These are phyloP conservation scores for Orobanche coerulescens DNA, from an alignment of 257 asterid species.

Conservation along the genomic window DNA sequence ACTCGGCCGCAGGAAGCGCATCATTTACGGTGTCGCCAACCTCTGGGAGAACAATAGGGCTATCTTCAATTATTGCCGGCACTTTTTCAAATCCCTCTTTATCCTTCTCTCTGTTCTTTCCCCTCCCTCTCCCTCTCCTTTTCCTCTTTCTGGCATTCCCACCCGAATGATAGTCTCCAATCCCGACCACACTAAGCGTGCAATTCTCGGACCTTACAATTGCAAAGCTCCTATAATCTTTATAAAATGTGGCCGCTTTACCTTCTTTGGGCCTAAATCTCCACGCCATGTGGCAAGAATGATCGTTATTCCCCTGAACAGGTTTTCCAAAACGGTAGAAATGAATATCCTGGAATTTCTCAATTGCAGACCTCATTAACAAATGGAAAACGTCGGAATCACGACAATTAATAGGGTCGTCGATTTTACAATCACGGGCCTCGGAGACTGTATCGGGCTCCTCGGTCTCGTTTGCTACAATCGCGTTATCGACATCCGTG, in stretches of 20 bases:
- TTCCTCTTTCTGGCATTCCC: slow-evolving; percentile 76
- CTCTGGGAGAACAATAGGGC: slow-evolving; percentile 50
- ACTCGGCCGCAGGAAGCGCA: slow-evolving; percentile 63
- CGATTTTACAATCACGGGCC: slow-evolving; percentile 34
- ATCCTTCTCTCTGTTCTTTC: slow-evolving; percentile 31
- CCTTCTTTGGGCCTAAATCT: slow-evolving; percentile 95
- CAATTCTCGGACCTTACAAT: slow-evolving; percentile 54
- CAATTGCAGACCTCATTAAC: slow-evolving; percentile 80
- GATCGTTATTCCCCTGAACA: slow-evolving; percentile 46
- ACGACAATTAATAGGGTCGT: slow-evolving; percentile 67
- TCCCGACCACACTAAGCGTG: slow-evolving; percentile 56
- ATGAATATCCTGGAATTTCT: slow-evolving; percentile 61
- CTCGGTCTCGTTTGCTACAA: slow-evolving; percentile 1
- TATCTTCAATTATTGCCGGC: slow-evolving; percentile 28
- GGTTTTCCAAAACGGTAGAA: slow-evolving; percentile 90
- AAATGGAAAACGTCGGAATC: slow-evolving; percentile 82
- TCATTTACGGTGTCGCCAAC: slow-evolving; percentile 87
- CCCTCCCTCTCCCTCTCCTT: slow-evolving; percentile 34
- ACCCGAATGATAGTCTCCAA: slow-evolving; percentile 92
- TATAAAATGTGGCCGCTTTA: slow-evolving; percentile 69
- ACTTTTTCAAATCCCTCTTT: slow-evolving; percentile 61
- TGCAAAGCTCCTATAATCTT: slow-evolving; percentile 72
- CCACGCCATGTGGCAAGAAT: slow-evolving; percentile 97
- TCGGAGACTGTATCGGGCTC: slow-evolving; percentile 10
- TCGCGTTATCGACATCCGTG: slow-evolving; percentile 59